Evolutionary conservation across 2,329 filamentous ascomycete species (phyloP).

Genomic region (Arthrobotrys musiformis): DNA sequence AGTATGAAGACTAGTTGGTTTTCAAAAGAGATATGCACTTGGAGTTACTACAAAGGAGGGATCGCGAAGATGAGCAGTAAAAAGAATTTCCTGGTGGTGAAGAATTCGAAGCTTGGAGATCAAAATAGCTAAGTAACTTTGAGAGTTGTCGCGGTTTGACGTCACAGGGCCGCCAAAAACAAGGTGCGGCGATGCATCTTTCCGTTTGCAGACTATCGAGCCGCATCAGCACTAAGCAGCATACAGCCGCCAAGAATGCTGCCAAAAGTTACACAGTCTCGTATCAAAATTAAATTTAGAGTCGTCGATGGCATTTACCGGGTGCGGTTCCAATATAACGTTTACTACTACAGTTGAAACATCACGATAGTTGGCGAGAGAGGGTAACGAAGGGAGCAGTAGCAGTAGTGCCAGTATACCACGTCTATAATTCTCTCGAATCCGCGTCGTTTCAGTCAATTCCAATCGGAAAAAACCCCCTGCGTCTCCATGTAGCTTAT

Average conservation of each 20-base stretch:
- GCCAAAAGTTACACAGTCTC: neutral
- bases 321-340: neutral
- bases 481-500: constrained; percentile 17
- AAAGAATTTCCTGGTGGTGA: constrained; percentile 4
- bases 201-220: constrained; percentile 7
- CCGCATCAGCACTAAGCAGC: constrained; percentile 32
- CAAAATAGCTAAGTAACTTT: no score
- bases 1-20: neutral
- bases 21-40: no score
- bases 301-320: neutral
- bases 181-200: constrained; percentile 33
- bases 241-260: neutral
- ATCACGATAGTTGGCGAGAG: neutral
- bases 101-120: neutral
- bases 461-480: constrained; percentile 5
- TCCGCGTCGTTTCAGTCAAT: constrained; percentile 15
- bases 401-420: constrained; percentile 5
- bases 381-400: neutral
- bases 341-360: neutral
- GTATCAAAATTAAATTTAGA: neutral
- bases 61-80: neutral
- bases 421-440: constrained; percentile 18
- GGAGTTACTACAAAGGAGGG: no score
- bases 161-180: constrained; percentile 41
- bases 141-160: constrained; percentile 26